Evolutionary conservation across 371 early-diverging fungal species (phyloP), one percentile per base, ranked within the genome.

Genomic region (Dichotomocladium elegans): DNA sequence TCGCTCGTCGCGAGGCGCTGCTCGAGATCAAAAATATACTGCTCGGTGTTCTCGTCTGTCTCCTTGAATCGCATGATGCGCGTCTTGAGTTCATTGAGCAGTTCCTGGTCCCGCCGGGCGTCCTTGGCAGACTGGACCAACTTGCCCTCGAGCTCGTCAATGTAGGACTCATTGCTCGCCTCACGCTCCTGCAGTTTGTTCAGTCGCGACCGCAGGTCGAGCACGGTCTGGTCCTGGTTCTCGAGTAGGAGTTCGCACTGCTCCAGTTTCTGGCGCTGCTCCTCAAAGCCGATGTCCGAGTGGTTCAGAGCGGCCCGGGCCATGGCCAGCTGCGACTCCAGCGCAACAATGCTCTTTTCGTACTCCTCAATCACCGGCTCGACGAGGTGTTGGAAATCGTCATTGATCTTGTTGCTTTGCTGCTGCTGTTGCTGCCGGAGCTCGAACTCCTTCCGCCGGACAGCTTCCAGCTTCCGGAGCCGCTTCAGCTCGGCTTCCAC

Each of bases 361-460:
- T 85, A 83, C 56, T 87, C 82, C 58, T 83, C 83, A 57, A 85
- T 83, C 27, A 85, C 83, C n/a, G 87, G 83, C 26, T 83, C 87
- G 9, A 83, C 85, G 30, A 81, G 63, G 31, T 82, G 79, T 45
- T 82, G 79, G 60, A 87, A 83, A 42, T 71, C 72, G 9, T 66
- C 51, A 15, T 30, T 44, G 40, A 33, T 37, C 4, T 33, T 37
- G 17, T 37, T 42, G n/a, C n/a, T n/a, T n/a, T n/a, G n/a, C n/a
- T n/a, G n/a, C n/a, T n/a, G n/a, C n/a, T n/a, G n/a, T n/a, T n/a
- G n/a, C n/a, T n/a, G n/a, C n/a, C n/a, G n/a, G 14, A 55, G 22
- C 19, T 60, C 53, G 33, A 47, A 25, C 22, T 53, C 49, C 24
- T 53, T 56, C 31, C 43, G 40, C n/a, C 53, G 48, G 44, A 63